phyloP scores from a whole-genome alignment of 352 stramenopile species.

The Pythium periplocum region DNA sequence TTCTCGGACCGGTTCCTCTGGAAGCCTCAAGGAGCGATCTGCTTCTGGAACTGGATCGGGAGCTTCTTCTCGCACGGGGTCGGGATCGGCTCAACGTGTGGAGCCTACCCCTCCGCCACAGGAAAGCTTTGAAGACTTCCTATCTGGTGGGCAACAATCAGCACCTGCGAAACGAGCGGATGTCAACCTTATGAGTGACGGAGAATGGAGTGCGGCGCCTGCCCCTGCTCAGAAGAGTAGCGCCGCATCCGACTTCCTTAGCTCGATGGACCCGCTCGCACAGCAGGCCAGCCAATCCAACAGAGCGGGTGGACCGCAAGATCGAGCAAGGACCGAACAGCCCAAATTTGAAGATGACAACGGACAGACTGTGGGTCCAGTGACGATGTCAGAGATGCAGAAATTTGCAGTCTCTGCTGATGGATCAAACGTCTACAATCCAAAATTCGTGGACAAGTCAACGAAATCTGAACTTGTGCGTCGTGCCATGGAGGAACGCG shows the following conservation, averaged over 20 bases:
- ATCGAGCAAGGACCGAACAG: constrained; percentile 22
- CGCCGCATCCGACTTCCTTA: constrained; percentile 45
- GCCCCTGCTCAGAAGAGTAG: constrained; percentile 22
- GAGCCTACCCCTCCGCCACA: constrained; percentile 17
- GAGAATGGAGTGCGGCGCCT: constrained; percentile 34
- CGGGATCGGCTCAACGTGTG: constrained; percentile 25
- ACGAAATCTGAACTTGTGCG: constrained; percentile 73
- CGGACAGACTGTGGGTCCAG: constrained; percentile 71
- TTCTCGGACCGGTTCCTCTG: too few species aligned
- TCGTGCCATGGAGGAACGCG: constrained; percentile 80
- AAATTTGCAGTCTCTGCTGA: constrained; percentile 63
- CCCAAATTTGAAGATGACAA: constrained; percentile 78
- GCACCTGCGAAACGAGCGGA: constrained; percentile 16
- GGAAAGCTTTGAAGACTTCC: constrained; percentile 69
- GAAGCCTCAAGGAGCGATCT: neutral
- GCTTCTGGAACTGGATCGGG: constrained; percentile 13
- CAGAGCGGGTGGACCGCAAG: too few species aligned
- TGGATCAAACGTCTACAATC: constrained; percentile 83
- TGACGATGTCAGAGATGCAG: constrained; percentile 82
- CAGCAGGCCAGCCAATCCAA: constrained; percentile 7
- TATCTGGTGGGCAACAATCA: constrained; percentile 44
- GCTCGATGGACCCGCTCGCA: constrained; percentile 64
- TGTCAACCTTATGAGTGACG: constrained; percentile 76
- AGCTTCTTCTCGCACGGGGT: constrained; percentile 28
- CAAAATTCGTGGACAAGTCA: constrained; percentile 79